Base-by-base conservation (phyloP, 305 asterid genomes). In the Withania somnifera region DNA sequence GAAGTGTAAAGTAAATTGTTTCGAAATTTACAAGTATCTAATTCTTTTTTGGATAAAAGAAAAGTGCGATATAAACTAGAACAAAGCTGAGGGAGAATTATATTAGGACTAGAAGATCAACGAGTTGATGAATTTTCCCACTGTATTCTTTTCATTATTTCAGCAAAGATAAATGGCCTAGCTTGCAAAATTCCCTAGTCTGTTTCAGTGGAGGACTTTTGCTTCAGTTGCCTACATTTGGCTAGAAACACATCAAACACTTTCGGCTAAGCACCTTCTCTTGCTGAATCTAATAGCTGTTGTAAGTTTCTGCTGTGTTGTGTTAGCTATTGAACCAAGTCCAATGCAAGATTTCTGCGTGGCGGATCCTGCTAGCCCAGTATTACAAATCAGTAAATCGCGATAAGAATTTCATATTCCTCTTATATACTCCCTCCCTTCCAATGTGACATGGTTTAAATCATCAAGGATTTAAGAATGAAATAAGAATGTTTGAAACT, bases 321-420 rank as follows among this genome's bases (percentile, higher is more conserved):
- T 76, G 30, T 22, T 66, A 32, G 80, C 80, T 51, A 68, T 52
- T 69, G 84, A 81, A 67, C 80, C 84, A 51, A 81, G 54, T 17
- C 84, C 80, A 20, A 1, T 81, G 45, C 84, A 81, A 81, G 80
- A 68, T 67, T 52, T 81, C 81, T 81, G 84, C 4, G 73, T 82
- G 50, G 84, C 73, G 0, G 60, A 81, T 81, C 17, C 84, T 42
- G 42, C 68, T 54, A 4, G 69, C 68, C 17, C 17, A 36, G 84
- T 81, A 69, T 54, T 67, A 19, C 15, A 24, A 24, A 42, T 4
- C 38, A 71, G 24, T 73, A 15, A 24, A 73, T 9, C 60, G 11
- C 3, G 15, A 24, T 8, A 24, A 47, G 42, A 15, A 47, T 73
- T 9, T 50, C 60, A 73, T 24, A 26, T 73, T 73, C 38, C 58